Evolutionary conservation across 2,329 filamentous ascomycete genomes (phyloP).

Genomic region (Ceratocystis papillata): DNA sequence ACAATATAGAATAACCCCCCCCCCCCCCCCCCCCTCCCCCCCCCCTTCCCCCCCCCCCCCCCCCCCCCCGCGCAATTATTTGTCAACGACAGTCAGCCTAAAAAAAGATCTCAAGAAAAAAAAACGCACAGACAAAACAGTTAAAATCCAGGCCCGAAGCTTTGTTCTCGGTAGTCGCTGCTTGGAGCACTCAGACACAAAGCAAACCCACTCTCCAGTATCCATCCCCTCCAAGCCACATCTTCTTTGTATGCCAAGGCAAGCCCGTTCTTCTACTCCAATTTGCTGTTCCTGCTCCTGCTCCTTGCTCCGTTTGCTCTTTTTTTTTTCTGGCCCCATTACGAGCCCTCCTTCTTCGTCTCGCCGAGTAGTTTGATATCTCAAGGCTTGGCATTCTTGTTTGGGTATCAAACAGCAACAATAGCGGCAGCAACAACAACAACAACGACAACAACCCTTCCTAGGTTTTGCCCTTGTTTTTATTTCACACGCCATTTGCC

Average conservation of each 20-base stretch:
- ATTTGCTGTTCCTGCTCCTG: neutral
- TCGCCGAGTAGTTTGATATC: neutral
- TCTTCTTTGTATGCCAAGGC: conserved; percentile 3
- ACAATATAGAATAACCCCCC: no score
- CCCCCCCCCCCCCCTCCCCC: no score
- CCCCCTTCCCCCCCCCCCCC: neutral
- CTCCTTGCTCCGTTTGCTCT: conserved; percentile 2
- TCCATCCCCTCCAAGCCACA: neutral
- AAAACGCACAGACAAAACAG: conserved; percentile 13
- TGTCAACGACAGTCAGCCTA: conserved; percentile 4
- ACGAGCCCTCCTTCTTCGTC: neutral
- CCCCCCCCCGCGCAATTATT: conserved; percentile 1
- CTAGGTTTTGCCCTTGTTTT: no score
- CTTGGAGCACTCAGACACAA: neutral
- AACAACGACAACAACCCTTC: no score
- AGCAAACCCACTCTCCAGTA: conserved; percentile 1
- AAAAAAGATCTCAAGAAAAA: conserved; percentile 14
- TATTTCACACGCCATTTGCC: no score
- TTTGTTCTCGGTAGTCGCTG: conserved; percentile 9
- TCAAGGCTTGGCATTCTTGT: neutral
- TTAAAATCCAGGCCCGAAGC: conserved; percentile 12
- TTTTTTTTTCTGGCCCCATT: neutral
- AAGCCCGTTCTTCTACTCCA: neutral
- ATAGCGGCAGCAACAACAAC: no score
- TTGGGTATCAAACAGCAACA: neutral